phyloP scores from a whole-genome alignment of 768 basidiomycete species.

The Phylloporus scabripes region DNA sequence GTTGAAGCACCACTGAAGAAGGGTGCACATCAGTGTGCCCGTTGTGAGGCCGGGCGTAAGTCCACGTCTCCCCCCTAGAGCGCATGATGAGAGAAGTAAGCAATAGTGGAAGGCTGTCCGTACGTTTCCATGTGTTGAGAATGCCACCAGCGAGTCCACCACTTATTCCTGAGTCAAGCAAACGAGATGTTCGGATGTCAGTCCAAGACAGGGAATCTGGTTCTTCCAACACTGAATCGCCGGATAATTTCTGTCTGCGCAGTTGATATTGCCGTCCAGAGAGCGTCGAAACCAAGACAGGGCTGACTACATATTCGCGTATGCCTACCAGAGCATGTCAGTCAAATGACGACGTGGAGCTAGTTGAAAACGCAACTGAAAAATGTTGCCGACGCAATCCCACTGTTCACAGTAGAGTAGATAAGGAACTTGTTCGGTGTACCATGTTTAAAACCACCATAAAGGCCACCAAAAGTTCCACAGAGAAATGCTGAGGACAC shows the following conservation, averaged over 20 bases:
- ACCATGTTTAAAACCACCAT: constrained; percentile 44
- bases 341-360: not conserved
- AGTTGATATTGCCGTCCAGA: constrained; percentile 44
- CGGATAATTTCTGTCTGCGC: constrained; percentile 31
- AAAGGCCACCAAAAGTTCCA: constrained; percentile 40
- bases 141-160: constrained; percentile 64
- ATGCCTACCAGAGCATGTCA: constrained; percentile 41
- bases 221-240: constrained; percentile 13
- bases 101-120: not conserved
- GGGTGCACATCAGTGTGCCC: constrained; percentile 49
- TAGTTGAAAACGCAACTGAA: constrained; percentile 52
- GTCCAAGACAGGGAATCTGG: constrained; percentile 35
- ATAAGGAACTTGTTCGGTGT: constrained; percentile 46
- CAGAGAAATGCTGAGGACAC: constrained; percentile 49
- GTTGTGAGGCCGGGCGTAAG: constrained; percentile 57
- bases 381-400: constrained; percentile 66
- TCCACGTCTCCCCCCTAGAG: constrained; percentile 55
- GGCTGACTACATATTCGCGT: constrained; percentile 72
- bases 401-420: constrained; percentile 66
- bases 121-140: constrained; percentile 56
- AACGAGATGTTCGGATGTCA: constrained; percentile 51
- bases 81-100: constrained; percentile 4
- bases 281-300: constrained; percentile 45
- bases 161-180: constrained; percentile 70
- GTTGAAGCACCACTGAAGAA: constrained; percentile 67